phyloP scores from a whole-genome alignment of 495 filamentous ascomycete species.

The Daldinia caldariorum region DNA sequence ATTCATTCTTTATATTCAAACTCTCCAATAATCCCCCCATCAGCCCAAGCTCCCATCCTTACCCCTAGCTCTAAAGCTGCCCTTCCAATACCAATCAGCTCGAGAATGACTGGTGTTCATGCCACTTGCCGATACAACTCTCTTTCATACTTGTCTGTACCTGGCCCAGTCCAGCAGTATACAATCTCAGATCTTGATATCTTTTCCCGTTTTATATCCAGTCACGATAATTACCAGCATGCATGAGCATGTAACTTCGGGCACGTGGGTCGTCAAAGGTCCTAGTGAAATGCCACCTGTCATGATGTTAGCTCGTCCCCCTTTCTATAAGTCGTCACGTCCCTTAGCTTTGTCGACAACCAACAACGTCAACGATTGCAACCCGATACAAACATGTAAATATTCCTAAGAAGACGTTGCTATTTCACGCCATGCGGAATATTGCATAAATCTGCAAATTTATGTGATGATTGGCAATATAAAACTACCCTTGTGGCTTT shows the following conservation, averaged over 20 bases:
- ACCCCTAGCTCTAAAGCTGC: slow-evolving; percentile 17
- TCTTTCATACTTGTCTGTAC: slow-evolving; percentile 16
- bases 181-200: slow-evolving; percentile 23
- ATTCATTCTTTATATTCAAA: slow-evolving; percentile 5
- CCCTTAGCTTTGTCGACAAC: slow-evolving; percentile 3
- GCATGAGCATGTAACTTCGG: slow-evolving; percentile 27
- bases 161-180: slow-evolving; percentile 28
- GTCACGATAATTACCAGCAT: slow-evolving; percentile 16
- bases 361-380: background rate
- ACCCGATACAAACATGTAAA: background rate
- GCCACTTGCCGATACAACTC: slow-evolving; percentile 12
- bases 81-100: background rate
- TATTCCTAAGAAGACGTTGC: slow-evolving; percentile 1
- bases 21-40: background rate
- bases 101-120: slow-evolving; percentile 16
- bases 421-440: slow-evolving; percentile 11
- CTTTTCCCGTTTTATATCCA: slow-evolving; percentile 14
- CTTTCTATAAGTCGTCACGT: background rate
- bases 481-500: background rate
- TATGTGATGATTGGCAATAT: slow-evolving; percentile 12
- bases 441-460: slow-evolving; percentile 14
- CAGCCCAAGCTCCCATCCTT: background rate
- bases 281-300: slow-evolving; percentile 13
- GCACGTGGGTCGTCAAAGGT: background rate
- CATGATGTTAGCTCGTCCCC: background rate